phyloP scores from a whole-genome alignment of 208 protist genomes.

The Jaenimonas drosophilae region DNA sequence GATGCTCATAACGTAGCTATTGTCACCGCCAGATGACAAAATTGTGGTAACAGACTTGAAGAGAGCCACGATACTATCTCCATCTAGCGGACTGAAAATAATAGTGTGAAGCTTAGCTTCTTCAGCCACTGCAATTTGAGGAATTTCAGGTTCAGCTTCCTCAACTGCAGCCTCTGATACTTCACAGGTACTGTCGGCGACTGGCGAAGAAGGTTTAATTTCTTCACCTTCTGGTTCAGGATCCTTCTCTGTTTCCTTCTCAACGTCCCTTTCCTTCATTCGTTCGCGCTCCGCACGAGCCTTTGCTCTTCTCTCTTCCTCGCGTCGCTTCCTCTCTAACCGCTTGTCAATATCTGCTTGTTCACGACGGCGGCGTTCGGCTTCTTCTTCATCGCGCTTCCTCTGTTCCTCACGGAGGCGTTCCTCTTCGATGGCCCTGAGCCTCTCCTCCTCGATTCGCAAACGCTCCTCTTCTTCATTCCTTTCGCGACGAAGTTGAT shows the following conservation, averaged over 20 bases:
- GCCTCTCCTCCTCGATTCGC: conserved; percentile 18
- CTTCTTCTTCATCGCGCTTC: conserved; percentile 34
- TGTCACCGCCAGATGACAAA: conserved; percentile 22
- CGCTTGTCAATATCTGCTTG: conserved; percentile 19
- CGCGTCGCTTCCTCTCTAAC: conserved; percentile 18
- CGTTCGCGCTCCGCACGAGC: conserved; percentile 15
- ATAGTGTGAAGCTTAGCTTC: conserved; percentile 10
- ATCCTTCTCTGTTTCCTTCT: conserved; percentile 39
- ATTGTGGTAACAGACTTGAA: conserved; percentile 22
- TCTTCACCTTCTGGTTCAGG: conserved; percentile 46
- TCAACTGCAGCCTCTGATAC: neutral
- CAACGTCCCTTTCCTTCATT: conserved; percentile 7
- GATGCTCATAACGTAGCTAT: conserved; percentile 29
- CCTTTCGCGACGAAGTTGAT: conserved; percentile 9
- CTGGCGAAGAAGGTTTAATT: conserved; percentile 12
- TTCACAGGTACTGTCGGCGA: neutral
- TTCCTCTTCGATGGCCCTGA: conserved; percentile 18
- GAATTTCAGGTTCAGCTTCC: neutral
- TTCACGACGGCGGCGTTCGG: conserved; percentile 14
- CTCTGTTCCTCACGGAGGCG: conserved; percentile 14
- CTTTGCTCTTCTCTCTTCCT: conserved; percentile 15
- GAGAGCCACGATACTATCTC: conserved; percentile 14
- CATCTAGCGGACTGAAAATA: conserved; percentile 14
- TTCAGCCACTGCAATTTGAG: too few species aligned
- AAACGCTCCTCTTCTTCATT: conserved; percentile 20